Base-by-base conservation (phyloP, 805 yeast genomes). In the Zygoascus biomembranicola region DNA sequence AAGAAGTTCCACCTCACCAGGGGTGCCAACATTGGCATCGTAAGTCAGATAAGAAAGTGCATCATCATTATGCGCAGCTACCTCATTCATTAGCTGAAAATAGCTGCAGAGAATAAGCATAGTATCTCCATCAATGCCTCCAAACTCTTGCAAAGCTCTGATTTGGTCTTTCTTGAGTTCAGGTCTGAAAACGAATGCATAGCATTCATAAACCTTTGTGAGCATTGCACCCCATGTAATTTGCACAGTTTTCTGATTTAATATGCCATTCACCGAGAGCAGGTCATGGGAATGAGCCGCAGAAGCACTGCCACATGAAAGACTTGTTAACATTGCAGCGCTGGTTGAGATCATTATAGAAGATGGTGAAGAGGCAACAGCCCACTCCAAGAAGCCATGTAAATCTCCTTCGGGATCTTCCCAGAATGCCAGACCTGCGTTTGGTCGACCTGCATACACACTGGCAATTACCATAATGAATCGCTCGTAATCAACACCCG, bases 321-420 rank as follows among this genome's bases (percentile, higher is more conserved):
- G 72, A 5, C 94, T 84, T 2, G 95, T 82, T 54, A 92, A 72
- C 76, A 92, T 78, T 53, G 88, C 75, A 62, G 84, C 89, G 0
- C 95, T 79, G 0, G 98, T 85, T 50, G 88, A 79, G 13, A 49
- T 49, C 43, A 31, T 49, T 5, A n/a, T 49, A 42, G 52, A 31
- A 14, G 45, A 39, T 23, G 45, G 37, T 6, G 31, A 28, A 26
- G 32, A 16, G 72, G 90, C 87, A 49, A 89, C 73, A 0, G 95
- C 95, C 98, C 98, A 94, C 52, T 79, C 80, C 43, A 92, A 73
- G 59, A 94, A 90, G 0, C 96, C 97, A 62, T 80, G 76, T 1
- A 88, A 73, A 54, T 82, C 82, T 13, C 84, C 78, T 51, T 77
- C 81, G 18, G 78, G 72, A 57, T 85, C 87, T 11, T 68, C 66